These are phyloP conservation scores for Cryphonectria nitschkei DNA, from an alignment of 2,329 filamentous ascomycete genomes.

Conservation along the genomic window DNA sequence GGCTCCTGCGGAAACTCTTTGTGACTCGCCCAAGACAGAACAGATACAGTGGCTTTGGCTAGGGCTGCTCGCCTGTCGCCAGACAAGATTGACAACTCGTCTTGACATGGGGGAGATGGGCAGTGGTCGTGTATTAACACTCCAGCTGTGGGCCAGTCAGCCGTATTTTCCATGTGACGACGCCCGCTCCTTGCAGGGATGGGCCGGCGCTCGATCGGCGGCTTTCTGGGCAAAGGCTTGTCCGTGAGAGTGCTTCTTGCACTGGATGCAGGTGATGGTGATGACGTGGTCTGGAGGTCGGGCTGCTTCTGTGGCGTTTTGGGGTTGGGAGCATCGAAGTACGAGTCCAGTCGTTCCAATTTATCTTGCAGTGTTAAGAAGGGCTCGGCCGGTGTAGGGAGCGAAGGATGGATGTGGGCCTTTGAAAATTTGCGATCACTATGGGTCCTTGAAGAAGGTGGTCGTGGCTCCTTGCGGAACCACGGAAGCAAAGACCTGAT, in stretches of 20 bases:
- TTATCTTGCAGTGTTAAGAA: slow-evolving; percentile 25
- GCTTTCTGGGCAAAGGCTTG: slow-evolving; percentile 16
- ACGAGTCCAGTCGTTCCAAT: slow-evolving; percentile 24
- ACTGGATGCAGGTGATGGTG: slow-evolving; percentile 4
- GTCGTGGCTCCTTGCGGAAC: slow-evolving; percentile 10
- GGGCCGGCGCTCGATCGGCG: slow-evolving; percentile 13
- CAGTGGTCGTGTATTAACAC: slow-evolving; percentile 27
- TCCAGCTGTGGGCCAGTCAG: slow-evolving; percentile 30
- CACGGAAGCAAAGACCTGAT: slow-evolving; percentile 24
- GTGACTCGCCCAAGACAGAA: slow-evolving; percentile 1
- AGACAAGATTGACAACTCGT: neutral
- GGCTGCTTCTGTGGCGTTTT: slow-evolving; percentile 7
- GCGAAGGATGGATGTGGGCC: slow-evolving; percentile 26
- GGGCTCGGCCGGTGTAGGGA: slow-evolving; percentile 22
- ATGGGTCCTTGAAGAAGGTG: slow-evolving; percentile 5
- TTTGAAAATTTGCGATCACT: slow-evolving; percentile 17
- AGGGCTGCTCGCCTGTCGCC: neutral
- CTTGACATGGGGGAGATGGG: slow-evolving; percentile 1
- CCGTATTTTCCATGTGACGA: slow-evolving; percentile 29
- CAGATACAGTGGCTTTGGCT: neutral
- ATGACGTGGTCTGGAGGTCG: slow-evolving; percentile 1
- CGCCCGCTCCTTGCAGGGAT: slow-evolving; percentile 25
- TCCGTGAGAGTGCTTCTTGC: neutral
- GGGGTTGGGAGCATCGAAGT: slow-evolving; percentile 20
- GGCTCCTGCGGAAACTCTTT: neutral